These are phyloP conservation scores for Collybiopsis confluens DNA, from an alignment of 768 basidiomycete species.

Conservation along the genomic window DNA sequence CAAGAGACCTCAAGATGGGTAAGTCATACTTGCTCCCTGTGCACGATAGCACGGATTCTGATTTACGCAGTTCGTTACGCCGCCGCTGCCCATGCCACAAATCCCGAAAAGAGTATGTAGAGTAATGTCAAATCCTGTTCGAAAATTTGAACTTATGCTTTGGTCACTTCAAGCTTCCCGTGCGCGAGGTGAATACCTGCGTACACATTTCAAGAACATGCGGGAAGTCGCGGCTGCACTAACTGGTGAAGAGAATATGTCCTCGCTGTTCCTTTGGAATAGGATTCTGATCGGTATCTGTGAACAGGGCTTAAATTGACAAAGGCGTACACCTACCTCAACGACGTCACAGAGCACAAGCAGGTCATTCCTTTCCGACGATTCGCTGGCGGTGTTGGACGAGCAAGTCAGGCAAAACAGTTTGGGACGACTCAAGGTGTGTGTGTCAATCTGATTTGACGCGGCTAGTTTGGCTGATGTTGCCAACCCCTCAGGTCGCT, in stretches of 20 bases:
- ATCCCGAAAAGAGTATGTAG: constrained; percentile 93
- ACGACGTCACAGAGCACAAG: constrained; percentile 94
- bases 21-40: constrained; percentile 27
- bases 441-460: constrained; percentile 22
- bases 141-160: constrained; percentile 8
- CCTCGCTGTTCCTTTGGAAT: background rate
- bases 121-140: constrained; percentile 11
- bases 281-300: background rate
- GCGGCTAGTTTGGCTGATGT: background rate
- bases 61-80: constrained; percentile 81
- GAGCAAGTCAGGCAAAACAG: constrained; percentile 92
- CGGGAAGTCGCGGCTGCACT: constrained; percentile 96
- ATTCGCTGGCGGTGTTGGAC: constrained; percentile 92
- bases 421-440: constrained; percentile 94
- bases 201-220: constrained; percentile 99
- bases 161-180: constrained; percentile 61
- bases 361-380: constrained; percentile 88
- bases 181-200: constrained; percentile 94
- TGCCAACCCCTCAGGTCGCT: constrained; percentile 68
- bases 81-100: constrained; percentile 77
- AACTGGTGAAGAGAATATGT: constrained; percentile 47
- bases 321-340: constrained; percentile 94
- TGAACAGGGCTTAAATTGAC: constrained; percentile 79
- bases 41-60: constrained; percentile 13
- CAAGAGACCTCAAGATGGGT: constrained; percentile 61